A percentile compares a stretch with the other conserved stretches of the same genome.
Evolutionary conservation across 805 yeast genomes (phyloP).

Genomic region (Candida orba): DNA sequence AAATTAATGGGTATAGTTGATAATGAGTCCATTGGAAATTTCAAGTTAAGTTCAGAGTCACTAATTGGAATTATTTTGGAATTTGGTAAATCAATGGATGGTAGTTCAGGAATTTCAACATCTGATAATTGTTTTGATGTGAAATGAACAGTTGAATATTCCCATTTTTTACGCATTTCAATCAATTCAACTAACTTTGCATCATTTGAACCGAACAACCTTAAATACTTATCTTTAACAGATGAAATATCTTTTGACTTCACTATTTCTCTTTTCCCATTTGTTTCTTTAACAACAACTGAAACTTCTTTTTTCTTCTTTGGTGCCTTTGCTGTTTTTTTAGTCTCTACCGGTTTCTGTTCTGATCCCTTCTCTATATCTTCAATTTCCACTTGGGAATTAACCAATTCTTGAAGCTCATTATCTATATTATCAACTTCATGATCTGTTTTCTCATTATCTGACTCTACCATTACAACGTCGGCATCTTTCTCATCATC

Average conservation of each 20-base stretch:
- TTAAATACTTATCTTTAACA: constrained; percentile 34
- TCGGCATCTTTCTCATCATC: constrained; percentile 11
- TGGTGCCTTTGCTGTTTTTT: constrained; percentile 2
- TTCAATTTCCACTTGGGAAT: not conserved
- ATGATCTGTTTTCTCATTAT: not conserved
- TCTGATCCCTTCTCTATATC: not conserved
- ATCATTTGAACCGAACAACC: constrained; percentile 45
- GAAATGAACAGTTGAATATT: constrained; percentile 37
- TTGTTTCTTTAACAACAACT: not conserved
- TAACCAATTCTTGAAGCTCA: constrained; percentile 6
- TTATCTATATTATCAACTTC: constrained; percentile 2
- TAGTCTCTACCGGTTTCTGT: not conserved
- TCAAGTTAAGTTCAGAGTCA: constrained; percentile 16
- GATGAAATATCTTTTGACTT: constrained; percentile 26
- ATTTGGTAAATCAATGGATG: constrained; percentile 4
- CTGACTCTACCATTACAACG: not conserved
- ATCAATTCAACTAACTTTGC: constrained; percentile 35
- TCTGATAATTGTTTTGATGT: constrained; percentile 25
- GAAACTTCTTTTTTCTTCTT: not conserved
- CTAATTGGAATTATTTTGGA: constrained; percentile 16
- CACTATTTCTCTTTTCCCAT: constrained; percentile 6
- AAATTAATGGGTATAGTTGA: constrained; percentile 8
- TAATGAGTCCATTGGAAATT: constrained; percentile 18
- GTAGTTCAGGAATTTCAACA: constrained; percentile 7
- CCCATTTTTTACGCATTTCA: constrained; percentile 44